Evolutionary conservation across 1,284 basidiomycete species (phyloP), one percentile per base, ranked within the genome.

Genomic region (Cystobasidium slooffiae): DNA sequence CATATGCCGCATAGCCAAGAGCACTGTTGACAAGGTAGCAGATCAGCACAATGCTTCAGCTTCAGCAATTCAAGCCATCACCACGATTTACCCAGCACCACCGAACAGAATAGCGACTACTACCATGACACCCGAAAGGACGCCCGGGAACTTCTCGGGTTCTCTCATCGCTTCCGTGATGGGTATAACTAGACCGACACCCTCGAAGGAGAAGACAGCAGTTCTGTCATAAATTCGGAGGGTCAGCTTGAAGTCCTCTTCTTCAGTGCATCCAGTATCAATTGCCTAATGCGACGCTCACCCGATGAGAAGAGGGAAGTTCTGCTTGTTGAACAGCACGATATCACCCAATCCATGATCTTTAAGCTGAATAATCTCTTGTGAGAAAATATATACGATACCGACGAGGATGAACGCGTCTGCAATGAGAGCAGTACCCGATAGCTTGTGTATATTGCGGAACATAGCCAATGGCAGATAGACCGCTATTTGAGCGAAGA

Each of bases 191-290:
- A 99, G 85, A 62, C 97, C 96, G 78, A 99, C 93, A 18, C 96
- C 96, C 83, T 99, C 97, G 78, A 99, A 99, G 0, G 97, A 94
- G 82, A 98, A 99, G 24, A 99, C 96, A 4, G 96, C 96, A 18
- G 97, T 98, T 31, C 93, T 91, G 77, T 68, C n/a, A 64, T 24
- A 31, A 37, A 5, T 12, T 49, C 9, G 16, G 20, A 24, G n/a
- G 47, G 41, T 68, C 47, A 75, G 31, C 22, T 41, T 14, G 52
- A 58, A 7, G n/a, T n/a, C 4, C 7, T 24, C 39, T n/a, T n/a
- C n/a, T n/a, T n/a, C n/a, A n/a, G n/a, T n/a, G n/a, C n/a, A 5
- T 37, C 49, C 74, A 37, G 73, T 37, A 18, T 22, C 44, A 51
- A 58, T 10, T 44, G 66, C 46, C 58, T 37, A 69, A 16, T 77